Base-by-base conservation (phyloP, 164 flowering plant species). In the Vitis cinerea region DNA sequence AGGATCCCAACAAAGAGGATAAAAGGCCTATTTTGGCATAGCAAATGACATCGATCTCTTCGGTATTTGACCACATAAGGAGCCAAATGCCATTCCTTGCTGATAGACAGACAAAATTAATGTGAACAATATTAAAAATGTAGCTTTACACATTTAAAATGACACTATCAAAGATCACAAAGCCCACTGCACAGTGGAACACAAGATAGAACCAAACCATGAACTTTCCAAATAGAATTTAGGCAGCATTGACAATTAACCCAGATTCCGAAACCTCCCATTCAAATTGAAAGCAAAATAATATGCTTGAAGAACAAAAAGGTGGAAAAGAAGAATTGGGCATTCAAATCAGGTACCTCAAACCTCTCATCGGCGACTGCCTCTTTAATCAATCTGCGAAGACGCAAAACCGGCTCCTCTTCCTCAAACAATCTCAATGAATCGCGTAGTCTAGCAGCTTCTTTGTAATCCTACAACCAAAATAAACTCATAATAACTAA, bases 391-490 rank as follows among this genome's bases (percentile, higher is more conserved):
- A 82, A 69, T 59, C 88, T 83, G 57, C 81, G 64, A 9, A 94
- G 85, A n/a, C 88, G 89, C 74, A 94, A 69, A 58, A 92, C 85
- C 1, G 97, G 98, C 75, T 92, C 97, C 71, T 86, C 91, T 50
- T 90, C 91, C 79, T 90, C 98, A 72, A 92, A 92, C 17, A 79
- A 70, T 75, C 75, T 92, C 80, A 94, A 74, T 0, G 97, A 90
- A 77, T 92, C 97, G 54, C 98, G 83, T 59, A 94, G 76, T 70
- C 97, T 87, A 17, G 97, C 98, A 57, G 98, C 98, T 80, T 94
- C 97, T 73, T 94, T 81, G 69, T 90, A 94, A 73, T 94, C 86
- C 98, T 91, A 63, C 71, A 74, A 68, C 57, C 64, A 72, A 57
- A 58, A 29, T 27, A 27, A 50, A 47, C 50, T 3, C 13, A 7